These are phyloP conservation scores for Melastoma malabathricum DNA, from an alignment of 345 rosid species.

Conservation along the genomic window DNA sequence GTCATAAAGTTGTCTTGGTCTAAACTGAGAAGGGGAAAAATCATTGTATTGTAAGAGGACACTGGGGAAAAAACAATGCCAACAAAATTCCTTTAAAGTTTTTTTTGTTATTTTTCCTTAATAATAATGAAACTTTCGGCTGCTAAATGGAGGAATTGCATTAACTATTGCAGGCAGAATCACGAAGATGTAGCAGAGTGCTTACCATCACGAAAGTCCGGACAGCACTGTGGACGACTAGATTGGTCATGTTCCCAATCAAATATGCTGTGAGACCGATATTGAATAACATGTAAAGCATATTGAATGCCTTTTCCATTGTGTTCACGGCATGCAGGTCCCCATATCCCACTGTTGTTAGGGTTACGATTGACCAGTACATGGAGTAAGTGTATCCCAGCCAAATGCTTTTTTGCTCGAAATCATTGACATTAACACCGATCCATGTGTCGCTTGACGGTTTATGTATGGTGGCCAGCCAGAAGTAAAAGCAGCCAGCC, in stretches of 20 bases:
- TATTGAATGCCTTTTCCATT: constrained; percentile 61
- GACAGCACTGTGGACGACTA: constrained; percentile 56
- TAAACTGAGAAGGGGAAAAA: no score
- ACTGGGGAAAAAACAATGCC: no score
- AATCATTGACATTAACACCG: constrained; percentile 37
- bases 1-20: neutral
- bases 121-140: neutral
- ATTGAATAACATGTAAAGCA: constrained; percentile 80
- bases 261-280: constrained; percentile 78
- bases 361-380: constrained; percentile 90
- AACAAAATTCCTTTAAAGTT: no score
- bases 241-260: constrained; percentile 92
- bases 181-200: neutral
- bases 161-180: neutral
- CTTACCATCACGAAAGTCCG: constrained; percentile 63
- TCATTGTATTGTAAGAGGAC: no score
- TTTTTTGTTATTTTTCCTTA: no score
- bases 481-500: constrained; percentile 75
- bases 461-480: constrained; percentile 52
- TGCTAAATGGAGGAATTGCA: neutral
- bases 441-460: constrained; percentile 49
- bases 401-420: constrained; percentile 62
- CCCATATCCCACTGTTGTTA: constrained; percentile 91
- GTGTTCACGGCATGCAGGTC: constrained; percentile 66
- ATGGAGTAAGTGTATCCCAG: constrained; percentile 80